Base-by-base conservation (phyloP, 2,329 filamentous ascomycete species). In the Colletotrichum gloeosporioides region DNA sequence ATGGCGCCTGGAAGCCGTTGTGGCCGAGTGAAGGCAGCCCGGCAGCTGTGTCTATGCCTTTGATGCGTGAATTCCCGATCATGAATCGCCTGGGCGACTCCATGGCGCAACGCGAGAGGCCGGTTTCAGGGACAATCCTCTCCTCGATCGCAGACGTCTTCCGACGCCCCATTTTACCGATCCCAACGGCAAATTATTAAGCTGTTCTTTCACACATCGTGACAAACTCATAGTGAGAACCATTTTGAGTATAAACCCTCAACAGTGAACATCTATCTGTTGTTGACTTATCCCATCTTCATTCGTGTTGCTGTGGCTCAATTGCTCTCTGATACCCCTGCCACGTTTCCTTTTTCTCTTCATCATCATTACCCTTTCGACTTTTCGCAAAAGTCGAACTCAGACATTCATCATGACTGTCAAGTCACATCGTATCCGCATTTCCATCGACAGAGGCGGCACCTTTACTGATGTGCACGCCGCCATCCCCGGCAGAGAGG, bases 391-490 rank as follows among this genome's bases (percentile, higher is more conserved):
- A 27, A 27, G 67, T 68, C 57, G 32, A 18, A 70, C 57, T 72
- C 63, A 74, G 36, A 69, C 22, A 9, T 9, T 36, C 59, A 77
- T 36, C 67, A 81, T 81, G 79, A 76, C 79, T 7, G 78, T 78
- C 70, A 77, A 79, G 27, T 78, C 80, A 8, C 75, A 80, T 49
- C 82, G 83, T 71, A 82, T 84, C 49, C 81, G 82, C 59, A 84
- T 84, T n/a, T 76, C 73, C 18, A 76, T 76, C 55, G 83, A 85
- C 67, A 80, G 83, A 68, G 83, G 83, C 64, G 83, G 83, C 57
- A 94, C 93, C 39, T 95, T 95, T 82, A 94, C 93, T 39, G 93
- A 95, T 82, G 91, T 94, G 25, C 92, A 92, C 76, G 94, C 93
- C 78, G 90, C 92, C 7, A 91, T 93, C 67, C 91, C 89, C 9